These are phyloP conservation scores for Fusarium euwallaceae DNA, from an alignment of 2,329 filamentous ascomycete species.

Conservation along the genomic window DNA sequence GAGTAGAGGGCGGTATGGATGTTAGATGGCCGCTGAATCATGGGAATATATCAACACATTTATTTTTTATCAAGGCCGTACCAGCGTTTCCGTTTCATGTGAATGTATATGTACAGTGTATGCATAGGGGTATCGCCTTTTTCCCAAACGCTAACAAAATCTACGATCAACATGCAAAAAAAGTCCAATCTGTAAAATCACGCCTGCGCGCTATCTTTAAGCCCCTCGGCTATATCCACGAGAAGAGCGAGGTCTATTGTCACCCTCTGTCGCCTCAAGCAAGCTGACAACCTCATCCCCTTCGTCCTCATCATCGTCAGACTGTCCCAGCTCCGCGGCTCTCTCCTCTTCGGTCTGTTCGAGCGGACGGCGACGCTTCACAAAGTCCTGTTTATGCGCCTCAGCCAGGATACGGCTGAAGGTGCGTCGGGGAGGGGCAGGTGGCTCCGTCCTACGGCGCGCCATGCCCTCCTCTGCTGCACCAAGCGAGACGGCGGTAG, in stretches of 20 bases:
- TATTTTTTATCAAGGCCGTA: not conserved
- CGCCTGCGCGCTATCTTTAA: not conserved
- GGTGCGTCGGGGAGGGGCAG: constrained; percentile 34
- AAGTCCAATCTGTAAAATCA: not conserved
- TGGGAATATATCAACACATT: not conserved
- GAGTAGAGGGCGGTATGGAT: constrained; percentile 8
- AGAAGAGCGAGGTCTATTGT: constrained; percentile 33
- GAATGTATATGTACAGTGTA: constrained; percentile 22
- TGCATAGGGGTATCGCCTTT: constrained; percentile 15
- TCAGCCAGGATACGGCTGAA: constrained; percentile 78
- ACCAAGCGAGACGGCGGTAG: constrained; percentile 32
- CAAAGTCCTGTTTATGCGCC: constrained; percentile 93
- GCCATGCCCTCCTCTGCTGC: constrained; percentile 41
- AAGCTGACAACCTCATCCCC: constrained; percentile 42
- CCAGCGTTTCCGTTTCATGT: not conserved
- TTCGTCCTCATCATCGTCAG: constrained; percentile 54
- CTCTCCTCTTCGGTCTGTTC: constrained; percentile 44
- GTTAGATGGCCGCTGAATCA: constrained; percentile 14
- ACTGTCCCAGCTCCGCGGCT: constrained; percentile 46
- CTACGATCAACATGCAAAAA: constrained; percentile 4
- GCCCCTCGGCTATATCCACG: constrained; percentile 25
- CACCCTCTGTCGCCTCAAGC: constrained; percentile 48
- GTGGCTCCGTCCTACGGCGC: constrained; percentile 51
- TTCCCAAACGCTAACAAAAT: constrained; percentile 11
- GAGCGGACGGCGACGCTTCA: constrained; percentile 73